Conservation (phyloP, 2,329 filamentous ascomycete genomes). For the Paraphaeosphaeria sporulosa region DNA sequence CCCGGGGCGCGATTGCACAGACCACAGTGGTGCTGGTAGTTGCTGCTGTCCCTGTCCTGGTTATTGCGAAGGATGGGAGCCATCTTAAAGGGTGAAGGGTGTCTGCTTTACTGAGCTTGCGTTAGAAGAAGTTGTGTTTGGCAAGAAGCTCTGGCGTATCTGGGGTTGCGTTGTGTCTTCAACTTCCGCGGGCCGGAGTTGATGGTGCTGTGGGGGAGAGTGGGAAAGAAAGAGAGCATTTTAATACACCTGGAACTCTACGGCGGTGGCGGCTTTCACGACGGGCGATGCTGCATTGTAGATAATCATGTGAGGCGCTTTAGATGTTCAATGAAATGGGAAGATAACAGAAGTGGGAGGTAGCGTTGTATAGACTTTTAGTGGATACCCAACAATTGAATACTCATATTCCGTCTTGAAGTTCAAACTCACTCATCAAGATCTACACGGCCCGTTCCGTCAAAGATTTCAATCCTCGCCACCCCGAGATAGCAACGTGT, state of each 20-base stretch:
- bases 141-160: neutral
- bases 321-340: too few relatives aligned
- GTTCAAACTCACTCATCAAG: too few relatives aligned
- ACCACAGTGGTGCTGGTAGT: neutral
- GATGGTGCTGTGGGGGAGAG: neutral
- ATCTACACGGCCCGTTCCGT: too few relatives aligned
- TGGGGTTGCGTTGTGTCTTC: neutral
- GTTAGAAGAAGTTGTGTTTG: neutral
- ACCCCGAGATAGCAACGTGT: neutral
- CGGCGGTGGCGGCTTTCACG: neutral
- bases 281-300: neutral
- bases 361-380: too few relatives aligned
- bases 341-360: too few relatives aligned
- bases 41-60: neutral
- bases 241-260: neutral
- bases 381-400: too few relatives aligned
- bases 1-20: neutral
- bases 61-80: neutral
- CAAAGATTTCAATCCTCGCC: neutral
- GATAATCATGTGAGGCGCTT: neutral
- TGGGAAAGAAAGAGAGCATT: neutral
- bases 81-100: neutral
- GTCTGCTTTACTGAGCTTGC: too few relatives aligned
- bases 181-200: neutral
- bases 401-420: too few relatives aligned